Percentiles rank a stretch among this genome's conserved stretches.
Evolutionary conservation across 1,139 yeast species (phyloP).

Genomic region (Candida gigantensis): DNA sequence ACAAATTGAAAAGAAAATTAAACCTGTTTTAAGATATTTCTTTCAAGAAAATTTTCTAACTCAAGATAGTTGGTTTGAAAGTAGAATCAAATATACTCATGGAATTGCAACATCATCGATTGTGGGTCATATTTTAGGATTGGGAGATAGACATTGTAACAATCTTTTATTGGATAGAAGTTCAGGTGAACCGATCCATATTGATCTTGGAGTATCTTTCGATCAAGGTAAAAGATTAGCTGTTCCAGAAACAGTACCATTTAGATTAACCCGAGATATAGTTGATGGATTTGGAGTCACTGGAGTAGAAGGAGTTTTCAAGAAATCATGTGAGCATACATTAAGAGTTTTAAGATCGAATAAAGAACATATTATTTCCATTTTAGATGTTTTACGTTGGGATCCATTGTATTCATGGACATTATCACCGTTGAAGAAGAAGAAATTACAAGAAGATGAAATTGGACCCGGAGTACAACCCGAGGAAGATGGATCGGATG

Average conservation of each 20-base stretch:
- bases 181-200: conserved; percentile 92
- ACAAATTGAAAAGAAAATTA: conserved; percentile 50
- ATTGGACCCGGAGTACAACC: conserved; percentile 25
- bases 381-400: conserved; percentile 82
- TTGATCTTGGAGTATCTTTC: conserved; percentile 94
- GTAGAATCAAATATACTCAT: conserved; percentile 65
- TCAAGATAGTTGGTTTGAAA: conserved; percentile 72
- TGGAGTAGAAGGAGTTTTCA: conserved; percentile 77
- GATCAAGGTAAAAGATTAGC: conserved; percentile 85
- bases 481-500: conserved; percentile 68
- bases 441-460: conserved; percentile 52
- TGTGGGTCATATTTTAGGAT: conserved; percentile 82
- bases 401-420: conserved; percentile 95
- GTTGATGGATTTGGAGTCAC: conserved; percentile 91
- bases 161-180: conserved; percentile 77
- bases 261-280: conserved; percentile 84
- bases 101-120: conserved; percentile 87
- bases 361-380: conserved; percentile 70
- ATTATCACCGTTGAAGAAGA: conserved; percentile 66
- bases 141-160: conserved; percentile 94
- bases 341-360: conserved; percentile 67
- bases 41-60: conserved; percentile 69
- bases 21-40: conserved; percentile 70
- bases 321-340: conserved; percentile 72
- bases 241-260: conserved; percentile 92